phyloP scores from a whole-genome alignment of 179 eudicot species.

The Vitellaria paradoxa region DNA sequence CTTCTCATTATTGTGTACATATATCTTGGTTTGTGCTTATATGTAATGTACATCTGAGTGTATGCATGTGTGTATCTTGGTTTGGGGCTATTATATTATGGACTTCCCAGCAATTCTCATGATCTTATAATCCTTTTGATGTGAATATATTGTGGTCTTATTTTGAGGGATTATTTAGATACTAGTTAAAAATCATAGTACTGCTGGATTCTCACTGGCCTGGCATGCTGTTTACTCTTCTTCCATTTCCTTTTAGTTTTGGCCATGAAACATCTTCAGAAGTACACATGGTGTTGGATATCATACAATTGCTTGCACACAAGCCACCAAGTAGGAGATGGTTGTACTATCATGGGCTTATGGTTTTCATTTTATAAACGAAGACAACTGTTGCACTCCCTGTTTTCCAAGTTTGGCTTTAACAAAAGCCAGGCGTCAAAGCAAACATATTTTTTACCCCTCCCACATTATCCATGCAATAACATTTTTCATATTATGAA shows the following conservation, averaged over 20 bases:
- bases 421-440: not conserved
- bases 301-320: too few species aligned
- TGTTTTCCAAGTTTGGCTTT: not conserved
- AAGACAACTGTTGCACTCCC: not conserved
- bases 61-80: not conserved
- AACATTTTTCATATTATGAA: not conserved
- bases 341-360: too few species aligned
- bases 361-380: not conserved
- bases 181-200: not conserved
- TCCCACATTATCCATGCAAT: not conserved
- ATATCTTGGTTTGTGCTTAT: not conserved
- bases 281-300: not conserved
- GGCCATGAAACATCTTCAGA: not conserved
- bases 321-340: too few species aligned
- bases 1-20: not conserved
- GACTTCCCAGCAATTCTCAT: not conserved
- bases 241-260: not conserved
- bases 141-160: not conserved
- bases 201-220: not conserved
- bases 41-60: not conserved
- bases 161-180: not conserved
- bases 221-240: not conserved
- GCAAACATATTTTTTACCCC: not conserved
- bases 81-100: not conserved
- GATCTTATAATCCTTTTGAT: not conserved